Conservation (phyloP, 2,329 filamentous ascomycete species). For the Hysterium pulicare region DNA sequence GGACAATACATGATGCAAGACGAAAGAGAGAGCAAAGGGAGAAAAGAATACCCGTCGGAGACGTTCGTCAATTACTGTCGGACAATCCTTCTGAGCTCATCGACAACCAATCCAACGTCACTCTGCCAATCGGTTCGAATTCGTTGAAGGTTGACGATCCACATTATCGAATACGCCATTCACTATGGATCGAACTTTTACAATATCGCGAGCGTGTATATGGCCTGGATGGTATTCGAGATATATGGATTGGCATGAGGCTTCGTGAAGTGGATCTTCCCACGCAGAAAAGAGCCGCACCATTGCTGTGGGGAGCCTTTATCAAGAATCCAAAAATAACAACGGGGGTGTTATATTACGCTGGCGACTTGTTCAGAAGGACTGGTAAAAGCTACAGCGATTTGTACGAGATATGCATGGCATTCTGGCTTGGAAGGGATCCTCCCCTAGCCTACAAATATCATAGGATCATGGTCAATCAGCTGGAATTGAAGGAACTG, state of each 20-base stretch:
- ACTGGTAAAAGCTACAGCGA: constrained; percentile 32
- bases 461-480: constrained; percentile 24
- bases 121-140: not conserved
- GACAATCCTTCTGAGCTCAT: not conserved
- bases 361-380: constrained; percentile 36
- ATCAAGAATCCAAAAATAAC: constrained; percentile 37
- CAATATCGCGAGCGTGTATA: constrained; percentile 40
- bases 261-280: constrained; percentile 39
- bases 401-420: constrained; percentile 47
- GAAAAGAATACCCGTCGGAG: not conserved
- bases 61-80: not conserved
- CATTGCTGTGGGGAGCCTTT: constrained; percentile 46
- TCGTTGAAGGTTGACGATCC: not conserved
- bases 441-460: constrained; percentile 16
- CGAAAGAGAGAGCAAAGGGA: constrained; percentile 2
- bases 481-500: constrained; percentile 20
- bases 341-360: constrained; percentile 39
- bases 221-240: constrained; percentile 39
- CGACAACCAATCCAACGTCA: not conserved
- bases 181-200: constrained; percentile 42
- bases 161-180: constrained; percentile 1
- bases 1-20: constrained; percentile 5
- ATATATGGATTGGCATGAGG: constrained; percentile 43
- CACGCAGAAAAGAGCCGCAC: constrained; percentile 34
- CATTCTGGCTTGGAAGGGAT: constrained; percentile 30